Evolutionary conservation across 164 flowering plant genomes (phyloP), one percentile per base, ranked within the genome.

Genomic region (Platanus orientalis): DNA sequence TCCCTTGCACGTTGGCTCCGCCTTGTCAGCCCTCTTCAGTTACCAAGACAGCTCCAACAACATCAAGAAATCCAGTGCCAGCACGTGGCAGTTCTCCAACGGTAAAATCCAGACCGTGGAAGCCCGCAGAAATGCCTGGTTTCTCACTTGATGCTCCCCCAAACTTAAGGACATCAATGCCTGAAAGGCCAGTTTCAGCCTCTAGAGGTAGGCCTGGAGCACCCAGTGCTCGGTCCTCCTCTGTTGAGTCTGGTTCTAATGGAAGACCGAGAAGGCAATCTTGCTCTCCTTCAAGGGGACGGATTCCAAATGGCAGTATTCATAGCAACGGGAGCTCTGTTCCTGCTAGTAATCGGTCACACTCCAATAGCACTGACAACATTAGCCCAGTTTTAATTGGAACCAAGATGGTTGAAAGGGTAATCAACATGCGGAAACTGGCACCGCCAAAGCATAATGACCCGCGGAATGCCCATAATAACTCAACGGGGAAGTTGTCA

Each of bases 321-420:
- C 69, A 73, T 56, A 58, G 64, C 40, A 78, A 75, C 71, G 84
- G 92, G 17, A 75, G 73, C 73, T 80, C 84, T 53, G 81, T 73
- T 66, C 78, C 75, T 61, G 76, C 83, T 23, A 60, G 66, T 55
- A 77, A 66, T 39, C 76, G 84, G 61, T 60, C 67, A 55, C 83
- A 81, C 62, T 75, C 81, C 26, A 84, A 72, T 60, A 79, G 73
- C 21, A 75, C 63, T 58, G 92, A 94, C 68, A 73, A 79, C 64
- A 86, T 81, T 39, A 91, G 79, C 73, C 99, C 99, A 55, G 96
- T 71, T 39, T 30, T 84, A 14, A 76, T 80, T 51, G 97, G 99
- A 54, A 82, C 85, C 26, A 84, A 89, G 75, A 89, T 94, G 97
- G 97, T 91, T 32, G 96, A 94, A 65, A 86, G 99, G 73, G 97